A percentile compares a stretch with the other conserved stretches of the same genome.
Evolutionary conservation across 352 stramenopile genomes (phyloP).

Genomic region (Aphanomyces astaci): DNA sequence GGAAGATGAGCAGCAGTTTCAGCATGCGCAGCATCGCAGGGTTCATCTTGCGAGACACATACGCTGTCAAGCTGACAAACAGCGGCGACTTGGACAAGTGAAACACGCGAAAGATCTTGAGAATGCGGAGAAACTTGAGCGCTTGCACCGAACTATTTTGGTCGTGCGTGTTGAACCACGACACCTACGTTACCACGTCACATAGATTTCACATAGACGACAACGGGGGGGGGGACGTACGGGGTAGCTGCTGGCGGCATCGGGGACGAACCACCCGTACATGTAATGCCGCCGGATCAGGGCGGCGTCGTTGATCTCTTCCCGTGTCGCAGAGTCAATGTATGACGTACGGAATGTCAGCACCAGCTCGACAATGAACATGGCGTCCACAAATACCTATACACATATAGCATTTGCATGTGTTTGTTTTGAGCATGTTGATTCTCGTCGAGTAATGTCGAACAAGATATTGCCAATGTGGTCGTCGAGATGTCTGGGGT

Average conservation of each 20-base stretch:
- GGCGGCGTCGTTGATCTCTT: conserved; percentile 50
- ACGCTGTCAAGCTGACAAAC: conserved; percentile 38
- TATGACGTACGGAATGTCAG: conserved; percentile 63
- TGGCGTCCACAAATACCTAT: conserved; percentile 36
- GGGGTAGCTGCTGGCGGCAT: conserved; percentile 50
- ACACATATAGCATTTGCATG: too few relatives aligned
- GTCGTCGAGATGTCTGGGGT: too few relatives aligned
- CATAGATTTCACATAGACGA: neutral
- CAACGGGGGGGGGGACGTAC: conserved; percentile 25
- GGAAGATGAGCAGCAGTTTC: conserved; percentile 57
- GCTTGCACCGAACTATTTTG: conserved; percentile 19
- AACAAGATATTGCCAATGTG: too few relatives aligned
- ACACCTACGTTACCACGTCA: neutral
- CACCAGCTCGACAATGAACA: conserved; percentile 48
- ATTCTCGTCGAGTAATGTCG: too few relatives aligned
- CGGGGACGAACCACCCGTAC: conserved; percentile 44
- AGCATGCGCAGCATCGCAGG: conserved; percentile 59
- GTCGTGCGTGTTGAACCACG: conserved; percentile 1
- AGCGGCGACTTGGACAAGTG: conserved; percentile 48
- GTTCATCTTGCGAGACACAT: conserved; percentile 60
- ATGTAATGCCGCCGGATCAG: conserved; percentile 50
- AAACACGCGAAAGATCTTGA: conserved; percentile 48
- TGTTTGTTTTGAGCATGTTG: too few relatives aligned
- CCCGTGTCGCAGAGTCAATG: conserved; percentile 47
- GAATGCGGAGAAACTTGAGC: conserved; percentile 41